Percentiles rank a stretch among this genome's conserved stretches.
Evolutionary conservation across 176 grass and related monocot genomes (phyloP).

Genomic region (Triticum turgidum): DNA sequence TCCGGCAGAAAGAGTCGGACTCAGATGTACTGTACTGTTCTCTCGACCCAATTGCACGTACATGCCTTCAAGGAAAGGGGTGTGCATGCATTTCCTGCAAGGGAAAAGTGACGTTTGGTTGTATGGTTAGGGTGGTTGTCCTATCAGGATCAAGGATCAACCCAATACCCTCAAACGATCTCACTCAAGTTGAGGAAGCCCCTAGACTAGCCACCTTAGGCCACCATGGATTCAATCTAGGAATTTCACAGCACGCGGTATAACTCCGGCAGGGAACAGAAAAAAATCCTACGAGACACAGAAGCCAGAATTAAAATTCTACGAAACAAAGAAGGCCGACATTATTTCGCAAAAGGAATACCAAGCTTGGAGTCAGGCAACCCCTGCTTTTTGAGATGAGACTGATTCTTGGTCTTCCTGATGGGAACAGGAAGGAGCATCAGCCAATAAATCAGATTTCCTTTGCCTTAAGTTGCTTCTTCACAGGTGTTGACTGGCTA

Average conservation of each 20-base stretch:
- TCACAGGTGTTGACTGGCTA: neutral
- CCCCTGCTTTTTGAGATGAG: neutral
- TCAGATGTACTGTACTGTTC: neutral
- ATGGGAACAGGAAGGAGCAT: neutral
- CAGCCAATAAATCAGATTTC: constrained; percentile 15
- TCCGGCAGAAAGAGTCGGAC: neutral
- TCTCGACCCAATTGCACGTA: neutral
- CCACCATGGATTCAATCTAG: neutral
- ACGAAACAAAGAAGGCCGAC: neutral
- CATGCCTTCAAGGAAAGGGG: neutral
- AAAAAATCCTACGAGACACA: neutral
- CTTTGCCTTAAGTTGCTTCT: constrained; percentile 6
- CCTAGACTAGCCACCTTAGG: neutral
- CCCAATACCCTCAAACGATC: neutral
- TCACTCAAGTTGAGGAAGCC: neutral
- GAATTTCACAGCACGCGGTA: neutral
- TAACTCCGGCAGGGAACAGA: neutral
- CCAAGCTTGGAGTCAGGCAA: neutral
- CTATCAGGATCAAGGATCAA: constrained; percentile 1
- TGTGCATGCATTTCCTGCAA: neutral
- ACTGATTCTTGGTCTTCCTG: neutral
- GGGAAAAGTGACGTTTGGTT: neutral
- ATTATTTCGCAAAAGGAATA: neutral
- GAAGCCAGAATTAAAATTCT: neutral
- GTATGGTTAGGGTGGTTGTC: constrained; percentile 7